Conservation (phyloP, 2,329 filamentous ascomycete genomes). For the Aspergillus alliaceus region DNA sequence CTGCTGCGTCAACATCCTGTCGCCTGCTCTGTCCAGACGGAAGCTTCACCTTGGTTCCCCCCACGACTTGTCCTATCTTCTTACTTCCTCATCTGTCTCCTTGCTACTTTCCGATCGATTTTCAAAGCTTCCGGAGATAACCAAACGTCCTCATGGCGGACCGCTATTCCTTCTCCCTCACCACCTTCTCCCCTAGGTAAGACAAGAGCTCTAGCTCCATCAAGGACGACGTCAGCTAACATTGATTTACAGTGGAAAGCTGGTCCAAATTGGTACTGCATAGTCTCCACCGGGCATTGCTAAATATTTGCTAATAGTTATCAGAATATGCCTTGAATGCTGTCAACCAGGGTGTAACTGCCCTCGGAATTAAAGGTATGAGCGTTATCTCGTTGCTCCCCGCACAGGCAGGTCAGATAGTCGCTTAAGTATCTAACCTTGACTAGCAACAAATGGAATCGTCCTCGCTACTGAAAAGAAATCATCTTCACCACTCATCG, state of each 20-base stretch:
- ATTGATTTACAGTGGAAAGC: slow-evolving; percentile 73
- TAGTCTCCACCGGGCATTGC: background rate
- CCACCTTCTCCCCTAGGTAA: slow-evolving; percentile 95
- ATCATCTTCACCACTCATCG: slow-evolving; percentile 94
- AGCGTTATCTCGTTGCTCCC: slow-evolving; percentile 3
- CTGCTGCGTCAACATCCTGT: slow-evolving; percentile 36
- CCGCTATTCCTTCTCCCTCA: slow-evolving; percentile 98
- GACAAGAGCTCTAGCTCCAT: slow-evolving; percentile 39
- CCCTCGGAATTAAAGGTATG: slow-evolving; percentile 95
- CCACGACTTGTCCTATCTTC: slow-evolving; percentile 17
- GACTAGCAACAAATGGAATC: slow-evolving; percentile 93
- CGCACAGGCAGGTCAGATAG: background rate
- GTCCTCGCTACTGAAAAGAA: slow-evolving; percentile 99
- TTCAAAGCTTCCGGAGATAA: slow-evolving; percentile 17
- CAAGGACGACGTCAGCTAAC: slow-evolving; percentile 43
- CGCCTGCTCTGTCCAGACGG: slow-evolving; percentile 27
- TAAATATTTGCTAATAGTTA: slow-evolving; percentile 16
- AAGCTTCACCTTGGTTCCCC: slow-evolving; percentile 32
- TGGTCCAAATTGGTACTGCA: slow-evolving; percentile 87
- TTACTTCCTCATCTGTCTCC: slow-evolving; percentile 8
- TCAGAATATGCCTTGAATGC: slow-evolving; percentile 98
- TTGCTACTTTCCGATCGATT: background rate
- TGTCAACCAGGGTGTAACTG: slow-evolving; percentile 98
- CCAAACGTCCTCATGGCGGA: slow-evolving; percentile 73
- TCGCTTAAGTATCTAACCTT: slow-evolving; percentile 14